A percentile compares a stretch with the other conserved stretches of the same genome.
Conservation (phyloP, 2,329 filamentous ascomycete species). For the Colletotrichum sublineola region DNA sequence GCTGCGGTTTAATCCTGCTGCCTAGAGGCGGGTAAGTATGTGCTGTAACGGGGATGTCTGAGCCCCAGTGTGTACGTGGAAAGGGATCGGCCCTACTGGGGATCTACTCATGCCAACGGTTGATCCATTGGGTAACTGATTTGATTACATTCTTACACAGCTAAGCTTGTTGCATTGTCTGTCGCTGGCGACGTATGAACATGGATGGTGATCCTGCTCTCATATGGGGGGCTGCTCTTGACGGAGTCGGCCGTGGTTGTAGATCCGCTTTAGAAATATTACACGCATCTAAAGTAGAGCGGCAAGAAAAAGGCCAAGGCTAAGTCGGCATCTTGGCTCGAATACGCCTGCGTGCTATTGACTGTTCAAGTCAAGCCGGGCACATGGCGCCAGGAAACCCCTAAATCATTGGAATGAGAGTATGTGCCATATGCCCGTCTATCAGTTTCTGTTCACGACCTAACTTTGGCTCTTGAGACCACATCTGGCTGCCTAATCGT, state of each 20-base stretch:
- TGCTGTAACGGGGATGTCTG: background rate
- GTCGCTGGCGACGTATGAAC: background rate
- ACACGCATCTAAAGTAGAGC: background rate
- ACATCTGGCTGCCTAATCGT: background rate
- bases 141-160: background rate
- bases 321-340: background rate
- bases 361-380: background rate
- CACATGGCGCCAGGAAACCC: background rate
- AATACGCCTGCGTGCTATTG: background rate
- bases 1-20: slow-evolving; percentile 34
- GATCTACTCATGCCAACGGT: background rate
- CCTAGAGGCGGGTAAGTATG: slow-evolving; percentile 12
- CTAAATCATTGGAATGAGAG: background rate
- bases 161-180: background rate
- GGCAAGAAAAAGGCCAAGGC: background rate
- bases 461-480: background rate
- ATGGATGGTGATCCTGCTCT: slow-evolving; percentile 9
- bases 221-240: background rate
- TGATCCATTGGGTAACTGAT: background rate
- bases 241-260: background rate
- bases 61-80: slow-evolving; percentile 9
- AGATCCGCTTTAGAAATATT: background rate
- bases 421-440: background rate
- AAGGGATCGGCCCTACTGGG: slow-evolving; percentile 15
- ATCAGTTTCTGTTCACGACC: background rate